phyloP scores from a whole-genome alignment of 2,329 filamentous ascomycete genomes.

The Botrytis sinoallii region DNA sequence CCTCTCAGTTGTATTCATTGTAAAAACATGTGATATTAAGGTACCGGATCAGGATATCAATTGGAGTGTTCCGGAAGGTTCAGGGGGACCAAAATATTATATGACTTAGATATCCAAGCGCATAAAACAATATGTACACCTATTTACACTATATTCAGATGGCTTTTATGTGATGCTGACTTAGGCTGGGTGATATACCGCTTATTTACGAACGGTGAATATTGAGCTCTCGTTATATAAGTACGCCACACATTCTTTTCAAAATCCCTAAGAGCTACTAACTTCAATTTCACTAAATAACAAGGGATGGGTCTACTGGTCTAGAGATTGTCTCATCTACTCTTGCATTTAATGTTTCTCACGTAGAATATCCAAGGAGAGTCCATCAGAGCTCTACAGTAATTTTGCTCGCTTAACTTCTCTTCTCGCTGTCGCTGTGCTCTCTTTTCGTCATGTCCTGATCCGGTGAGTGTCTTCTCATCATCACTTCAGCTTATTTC shows the following conservation, averaged over 20 bases:
- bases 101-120: conserved; percentile 48
- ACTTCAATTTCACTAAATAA: neutral
- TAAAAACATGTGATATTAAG: conserved; percentile 99
- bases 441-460: neutral
- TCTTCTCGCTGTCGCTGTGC: neutral
- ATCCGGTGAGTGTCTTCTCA: neutral
- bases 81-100: conserved; percentile 72
- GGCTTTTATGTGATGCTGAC: neutral
- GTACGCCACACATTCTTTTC: no score
- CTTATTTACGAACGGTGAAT: neutral
- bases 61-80: conserved; percentile 50
- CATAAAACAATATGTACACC: neutral
- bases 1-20: conserved; percentile 89
- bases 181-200: neutral
- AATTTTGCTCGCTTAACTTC: neutral
- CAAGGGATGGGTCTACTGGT: neutral
- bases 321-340: neutral
- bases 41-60: conserved; percentile 87
- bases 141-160: neutral
- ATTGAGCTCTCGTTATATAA: neutral
- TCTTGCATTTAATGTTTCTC: neutral
- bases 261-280: neutral
- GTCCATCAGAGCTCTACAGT: neutral
- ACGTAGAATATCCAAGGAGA: neutral
- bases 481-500: neutral